phyloP scores from a whole-genome alignment of 225 moss, liverwort and hornwort species.

The Marchantia polymorpha region DNA sequence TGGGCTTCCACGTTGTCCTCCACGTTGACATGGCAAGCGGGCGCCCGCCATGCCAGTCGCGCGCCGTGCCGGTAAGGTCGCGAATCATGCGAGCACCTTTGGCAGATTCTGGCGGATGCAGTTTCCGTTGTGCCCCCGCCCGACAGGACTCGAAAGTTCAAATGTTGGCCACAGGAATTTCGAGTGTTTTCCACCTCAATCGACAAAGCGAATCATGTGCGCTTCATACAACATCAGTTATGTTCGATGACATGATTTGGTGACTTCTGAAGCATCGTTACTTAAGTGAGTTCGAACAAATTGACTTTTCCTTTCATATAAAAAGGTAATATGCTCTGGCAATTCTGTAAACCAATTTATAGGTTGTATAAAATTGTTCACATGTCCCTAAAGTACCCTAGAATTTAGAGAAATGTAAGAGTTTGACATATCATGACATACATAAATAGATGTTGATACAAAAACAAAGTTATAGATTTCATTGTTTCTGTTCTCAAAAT shows the following conservation, averaged over 20 bases:
- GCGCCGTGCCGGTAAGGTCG: neutral
- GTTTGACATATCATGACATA: too few relatives aligned
- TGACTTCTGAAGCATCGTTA: neutral
- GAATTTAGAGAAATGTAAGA: too few relatives aligned
- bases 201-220: neutral
- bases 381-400: too few relatives aligned
- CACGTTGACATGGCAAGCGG: too few relatives aligned
- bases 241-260: neutral
- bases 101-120: neutral
- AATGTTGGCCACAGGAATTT: neutral
- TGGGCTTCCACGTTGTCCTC: neutral
- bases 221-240: too few relatives aligned
- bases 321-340: too few relatives aligned
- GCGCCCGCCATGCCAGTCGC: neutral
- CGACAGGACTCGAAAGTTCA: neutral
- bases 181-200: neutral
- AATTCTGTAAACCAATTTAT: too few relatives aligned
- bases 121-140: neutral
- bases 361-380: too few relatives aligned
- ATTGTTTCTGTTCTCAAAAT: too few relatives aligned
- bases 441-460: too few relatives aligned
- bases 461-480: too few relatives aligned
- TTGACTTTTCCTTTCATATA: neutral
- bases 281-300: neutral
- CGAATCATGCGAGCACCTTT: neutral